Conservation (phyloP, 2,329 filamentous ascomycete genomes). For the Hymenoscyphus infarciens region DNA sequence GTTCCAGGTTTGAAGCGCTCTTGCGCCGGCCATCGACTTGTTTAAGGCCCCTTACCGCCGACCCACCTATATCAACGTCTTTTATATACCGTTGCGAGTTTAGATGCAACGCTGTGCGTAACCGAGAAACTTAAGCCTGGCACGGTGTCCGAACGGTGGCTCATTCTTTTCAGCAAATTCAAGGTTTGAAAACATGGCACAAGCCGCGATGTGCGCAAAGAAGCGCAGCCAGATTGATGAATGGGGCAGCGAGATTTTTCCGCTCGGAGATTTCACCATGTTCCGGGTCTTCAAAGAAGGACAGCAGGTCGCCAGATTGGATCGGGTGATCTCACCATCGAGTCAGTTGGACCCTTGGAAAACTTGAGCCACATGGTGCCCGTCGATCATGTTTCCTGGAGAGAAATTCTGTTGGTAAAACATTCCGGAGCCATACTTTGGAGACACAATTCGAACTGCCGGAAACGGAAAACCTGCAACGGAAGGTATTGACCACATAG, state of each 20-base stretch:
- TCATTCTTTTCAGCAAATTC: neutral
- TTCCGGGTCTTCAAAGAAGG: slow-evolving; percentile 20
- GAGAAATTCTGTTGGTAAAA: neutral
- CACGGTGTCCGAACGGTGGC: neutral
- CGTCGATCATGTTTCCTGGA: slow-evolving; percentile 22
- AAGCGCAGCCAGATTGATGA: neutral
- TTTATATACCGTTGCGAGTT: slow-evolving; percentile 25
- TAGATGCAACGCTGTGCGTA: slow-evolving; percentile 20
- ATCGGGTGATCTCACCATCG: slow-evolving; percentile 15
- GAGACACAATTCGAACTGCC: neutral
- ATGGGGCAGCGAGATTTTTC: slow-evolving; percentile 18
- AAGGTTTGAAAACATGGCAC: slow-evolving; percentile 4
- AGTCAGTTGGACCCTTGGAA: slow-evolving; percentile 12
- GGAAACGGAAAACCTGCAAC: neutral
- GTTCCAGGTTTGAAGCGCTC: neutral
- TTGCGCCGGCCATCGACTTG: neutral
- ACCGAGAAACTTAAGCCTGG: slow-evolving; percentile 17
- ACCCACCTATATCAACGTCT: slow-evolving; percentile 26
- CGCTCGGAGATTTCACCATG: slow-evolving; percentile 25
- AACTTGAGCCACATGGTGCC: slow-evolving; percentile 9
- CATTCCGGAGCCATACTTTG: slow-evolving; percentile 7
- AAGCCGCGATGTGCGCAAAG: slow-evolving; percentile 3
- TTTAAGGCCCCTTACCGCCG: neutral
- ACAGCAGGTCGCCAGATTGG: slow-evolving; percentile 1
- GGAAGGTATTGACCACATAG: neutral